Evolutionary conservation across 1,284 basidiomycete genomes (phyloP).

Genomic region (Taiwanofungus camphoratus): DNA sequence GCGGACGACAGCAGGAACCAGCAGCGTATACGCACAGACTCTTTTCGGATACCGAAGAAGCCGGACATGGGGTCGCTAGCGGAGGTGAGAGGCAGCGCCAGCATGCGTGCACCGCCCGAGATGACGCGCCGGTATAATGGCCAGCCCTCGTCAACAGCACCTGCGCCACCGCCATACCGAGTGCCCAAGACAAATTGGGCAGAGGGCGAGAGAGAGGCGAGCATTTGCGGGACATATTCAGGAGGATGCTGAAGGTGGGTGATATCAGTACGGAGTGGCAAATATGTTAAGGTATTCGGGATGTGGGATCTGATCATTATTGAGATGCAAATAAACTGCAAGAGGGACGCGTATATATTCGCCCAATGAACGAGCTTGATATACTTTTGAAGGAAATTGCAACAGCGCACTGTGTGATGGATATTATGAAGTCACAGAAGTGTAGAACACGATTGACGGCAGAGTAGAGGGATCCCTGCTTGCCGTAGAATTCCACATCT

Average conservation of each 20-base stretch:
- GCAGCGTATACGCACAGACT: slow-evolving; percentile 25
- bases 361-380: no score
- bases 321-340: no score
- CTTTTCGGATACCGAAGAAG: slow-evolving; percentile 39
- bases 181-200: slow-evolving; percentile 38
- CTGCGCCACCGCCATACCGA: slow-evolving; percentile 37
- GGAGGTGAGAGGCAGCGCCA: slow-evolving; percentile 35
- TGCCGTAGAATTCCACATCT: not conserved
- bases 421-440: no score
- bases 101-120: slow-evolving; percentile 36
- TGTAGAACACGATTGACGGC: not conserved
- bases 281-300: no score
- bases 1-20: not conserved
- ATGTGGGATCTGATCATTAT: no score
- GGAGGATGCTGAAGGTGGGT: slow-evolving; percentile 32
- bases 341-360: no score
- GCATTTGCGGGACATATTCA: slow-evolving; percentile 33
- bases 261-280: not conserved
- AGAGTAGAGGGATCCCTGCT: not conserved
- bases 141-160: slow-evolving; percentile 38
- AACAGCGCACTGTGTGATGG: no score
- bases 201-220: slow-evolving; percentile 28
- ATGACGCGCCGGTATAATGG: slow-evolving; percentile 39
- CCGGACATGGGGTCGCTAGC: slow-evolving; percentile 42
- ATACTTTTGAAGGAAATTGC: no score